Percentiles rank a stretch among this genome's conserved stretches.
phyloP scores from a whole-genome alignment of 2,329 filamentous ascomycete species.

The Calonectria ilicicola region DNA sequence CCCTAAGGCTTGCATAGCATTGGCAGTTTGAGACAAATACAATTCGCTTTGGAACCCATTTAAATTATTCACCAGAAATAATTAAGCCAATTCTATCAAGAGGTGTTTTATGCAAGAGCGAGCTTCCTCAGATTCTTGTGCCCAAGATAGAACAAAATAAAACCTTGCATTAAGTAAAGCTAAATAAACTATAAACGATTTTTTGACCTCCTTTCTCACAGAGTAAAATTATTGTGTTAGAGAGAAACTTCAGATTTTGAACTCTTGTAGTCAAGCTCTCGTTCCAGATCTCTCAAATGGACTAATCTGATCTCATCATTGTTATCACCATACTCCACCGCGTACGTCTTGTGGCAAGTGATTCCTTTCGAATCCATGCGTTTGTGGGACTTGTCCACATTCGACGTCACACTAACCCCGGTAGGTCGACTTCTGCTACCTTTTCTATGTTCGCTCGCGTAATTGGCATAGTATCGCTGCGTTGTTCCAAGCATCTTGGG shows the following conservation, averaged over 20 bases:
- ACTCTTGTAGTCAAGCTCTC: constrained; percentile 26
- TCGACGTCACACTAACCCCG: constrained; percentile 39
- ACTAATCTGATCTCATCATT: constrained; percentile 49
- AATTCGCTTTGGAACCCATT: too few species aligned
- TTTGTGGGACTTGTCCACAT: constrained; percentile 36
- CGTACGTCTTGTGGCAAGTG: constrained; percentile 49
- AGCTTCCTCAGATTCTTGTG: background rate
- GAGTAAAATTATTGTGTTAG: constrained; percentile 31
- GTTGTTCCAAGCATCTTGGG: constrained; percentile 49
- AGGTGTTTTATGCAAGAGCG: too few species aligned
- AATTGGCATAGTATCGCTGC: constrained; percentile 44
- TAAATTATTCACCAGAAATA: too few species aligned
- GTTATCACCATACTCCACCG: constrained; percentile 48
- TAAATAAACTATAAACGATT: background rate
- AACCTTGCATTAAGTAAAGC: background rate
- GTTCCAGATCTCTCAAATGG: constrained; percentile 42
- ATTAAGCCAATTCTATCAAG: background rate
- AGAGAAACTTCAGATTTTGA: constrained; percentile 19
- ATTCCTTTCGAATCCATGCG: constrained; percentile 43
- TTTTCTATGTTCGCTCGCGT: constrained; percentile 28
- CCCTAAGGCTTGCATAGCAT: too few species aligned
- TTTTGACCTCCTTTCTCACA: background rate
- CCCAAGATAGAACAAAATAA: background rate
- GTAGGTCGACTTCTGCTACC: constrained; percentile 26
- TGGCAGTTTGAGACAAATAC: too few species aligned